These are phyloP conservation scores for Fusarium begoniae DNA, from an alignment of 2,329 filamentous ascomycete genomes.

Conservation along the genomic window DNA sequence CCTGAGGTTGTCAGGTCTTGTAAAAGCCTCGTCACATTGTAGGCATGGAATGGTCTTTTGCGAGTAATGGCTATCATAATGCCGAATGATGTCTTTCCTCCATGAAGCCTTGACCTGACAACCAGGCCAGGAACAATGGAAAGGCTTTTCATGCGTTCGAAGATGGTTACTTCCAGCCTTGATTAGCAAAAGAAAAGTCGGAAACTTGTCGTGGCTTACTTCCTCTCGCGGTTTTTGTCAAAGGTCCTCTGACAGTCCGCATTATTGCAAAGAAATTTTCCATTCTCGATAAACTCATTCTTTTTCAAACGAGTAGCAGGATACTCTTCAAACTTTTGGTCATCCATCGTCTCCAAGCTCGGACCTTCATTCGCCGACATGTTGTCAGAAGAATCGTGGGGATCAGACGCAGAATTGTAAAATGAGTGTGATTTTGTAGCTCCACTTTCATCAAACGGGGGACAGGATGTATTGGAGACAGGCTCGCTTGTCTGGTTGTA, in stretches of 20 bases:
- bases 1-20: not conserved
- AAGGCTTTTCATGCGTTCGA: slow-evolving; percentile 28
- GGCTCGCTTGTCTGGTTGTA: not conserved
- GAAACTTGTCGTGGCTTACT: not conserved
- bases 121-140: slow-evolving; percentile 10
- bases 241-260: slow-evolving; percentile 7
- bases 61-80: slow-evolving; percentile 10
- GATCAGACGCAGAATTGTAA: not conserved
- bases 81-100: slow-evolving; percentile 24
- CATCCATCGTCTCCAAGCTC: not conserved
- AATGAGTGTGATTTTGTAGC: not conserved
- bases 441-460: not conserved
- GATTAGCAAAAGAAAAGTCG: not conserved
- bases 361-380: not conserved
- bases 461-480: not conserved
- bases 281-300: slow-evolving; percentile 22
- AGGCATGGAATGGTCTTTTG: not conserved
- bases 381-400: not conserved
- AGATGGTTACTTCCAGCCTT: slow-evolving; percentile 23
- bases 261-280: slow-evolving; percentile 17
- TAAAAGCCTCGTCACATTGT: not conserved
- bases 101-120: slow-evolving; percentile 2
- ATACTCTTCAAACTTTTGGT: slow-evolving; percentile 12
- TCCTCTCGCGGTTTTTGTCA: slow-evolving; percentile 8
- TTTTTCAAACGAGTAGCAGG: slow-evolving; percentile 16